phyloP scores from a whole-genome alignment of 345 rosid species.

The Aegle marmelos region DNA sequence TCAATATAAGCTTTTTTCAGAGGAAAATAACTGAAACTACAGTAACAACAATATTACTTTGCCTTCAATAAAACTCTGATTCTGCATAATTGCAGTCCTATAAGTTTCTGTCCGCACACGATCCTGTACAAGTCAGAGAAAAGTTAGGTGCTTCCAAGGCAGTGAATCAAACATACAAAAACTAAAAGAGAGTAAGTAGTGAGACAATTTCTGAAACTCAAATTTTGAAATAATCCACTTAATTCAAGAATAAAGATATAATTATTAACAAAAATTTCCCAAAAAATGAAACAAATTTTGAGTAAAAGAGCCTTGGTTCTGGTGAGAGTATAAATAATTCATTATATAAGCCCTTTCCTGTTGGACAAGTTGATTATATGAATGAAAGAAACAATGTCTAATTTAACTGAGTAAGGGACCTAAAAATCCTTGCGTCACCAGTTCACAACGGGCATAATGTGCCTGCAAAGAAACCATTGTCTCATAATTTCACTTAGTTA shows the following conservation, averaged over 20 bases:
- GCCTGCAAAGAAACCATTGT: neutral
- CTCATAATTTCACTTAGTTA: neutral
- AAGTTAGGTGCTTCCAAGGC: constrained; percentile 15
- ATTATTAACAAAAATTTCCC: neutral
- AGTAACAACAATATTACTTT: constrained; percentile 55
- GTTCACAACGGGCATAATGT: too few relatives aligned
- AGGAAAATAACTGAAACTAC: constrained; percentile 14
- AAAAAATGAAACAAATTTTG: neutral
- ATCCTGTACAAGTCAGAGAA: constrained; percentile 50
- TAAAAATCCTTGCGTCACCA: too few relatives aligned
- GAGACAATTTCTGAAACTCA: neutral
- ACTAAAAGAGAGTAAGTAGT: neutral
- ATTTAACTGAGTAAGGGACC: too few relatives aligned
- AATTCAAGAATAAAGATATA: neutral
- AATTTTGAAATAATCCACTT: neutral
- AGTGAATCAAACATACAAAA: neutral
- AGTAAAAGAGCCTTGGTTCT: neutral
- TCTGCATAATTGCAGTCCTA: constrained; percentile 78
- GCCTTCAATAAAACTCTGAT: constrained; percentile 76
- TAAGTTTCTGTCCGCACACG: constrained; percentile 80
- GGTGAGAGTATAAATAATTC: neutral
- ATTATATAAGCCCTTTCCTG: neutral
- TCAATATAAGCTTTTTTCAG: neutral
- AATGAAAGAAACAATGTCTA: neutral
- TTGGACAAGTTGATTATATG: neutral